Conservation (phyloP, 192 early-diverging fungal species). For the Podila epigama region DNA sequence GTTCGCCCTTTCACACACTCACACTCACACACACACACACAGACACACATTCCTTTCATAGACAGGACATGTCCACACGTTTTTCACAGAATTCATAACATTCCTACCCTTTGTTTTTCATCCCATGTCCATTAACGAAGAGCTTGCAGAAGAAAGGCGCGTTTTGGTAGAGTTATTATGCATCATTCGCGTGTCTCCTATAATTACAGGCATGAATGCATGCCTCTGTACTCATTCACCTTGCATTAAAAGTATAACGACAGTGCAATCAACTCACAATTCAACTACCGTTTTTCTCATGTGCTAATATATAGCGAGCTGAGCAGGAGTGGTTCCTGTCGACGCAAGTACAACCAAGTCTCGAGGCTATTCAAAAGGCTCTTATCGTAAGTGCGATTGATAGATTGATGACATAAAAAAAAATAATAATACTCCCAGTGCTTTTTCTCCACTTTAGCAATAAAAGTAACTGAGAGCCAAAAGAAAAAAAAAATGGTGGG, state of each 20-base stretch:
- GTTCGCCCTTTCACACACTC: not conserved
- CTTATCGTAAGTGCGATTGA: slow-evolving; percentile 12
- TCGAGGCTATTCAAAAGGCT: slow-evolving; percentile 31
- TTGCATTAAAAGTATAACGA: not conserved
- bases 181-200: not conserved
- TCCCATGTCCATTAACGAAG: slow-evolving; percentile 13
- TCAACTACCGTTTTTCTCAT: not conserved
- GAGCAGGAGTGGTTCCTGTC: slow-evolving; percentile 48
- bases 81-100: not conserved
- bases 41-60: too few species aligned
- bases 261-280: not conserved
- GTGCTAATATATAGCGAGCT: slow-evolving; percentile 10
- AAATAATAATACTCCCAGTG: not conserved
- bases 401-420: not conserved
- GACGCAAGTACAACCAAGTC: slow-evolving; percentile 30
- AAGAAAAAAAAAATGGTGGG: too few species aligned
- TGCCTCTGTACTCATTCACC: not conserved
- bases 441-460: not conserved
- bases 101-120: not conserved
- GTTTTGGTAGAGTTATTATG: slow-evolving; percentile 8
- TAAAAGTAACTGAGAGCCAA: too few species aligned
- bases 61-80: too few species aligned
- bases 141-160: slow-evolving; percentile 36
- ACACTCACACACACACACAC: too few species aligned
- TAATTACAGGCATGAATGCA: not conserved